Base-by-base conservation (phyloP, 257 asterid species). In the Solanum sejunctum region DNA sequence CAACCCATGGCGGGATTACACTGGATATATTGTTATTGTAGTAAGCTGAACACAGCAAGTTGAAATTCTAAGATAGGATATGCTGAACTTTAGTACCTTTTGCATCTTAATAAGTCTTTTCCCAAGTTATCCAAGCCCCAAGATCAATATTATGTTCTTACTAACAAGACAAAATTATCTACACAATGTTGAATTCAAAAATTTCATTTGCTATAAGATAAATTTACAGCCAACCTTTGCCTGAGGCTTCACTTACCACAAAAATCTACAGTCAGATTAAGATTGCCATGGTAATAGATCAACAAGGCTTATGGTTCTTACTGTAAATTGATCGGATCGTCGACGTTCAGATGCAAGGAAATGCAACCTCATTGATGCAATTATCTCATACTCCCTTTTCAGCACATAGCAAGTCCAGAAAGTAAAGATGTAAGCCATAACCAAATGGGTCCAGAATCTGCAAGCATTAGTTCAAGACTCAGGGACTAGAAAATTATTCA, bases 361-460 rank as follows among this genome's bases (percentile, higher is more conserved):
- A 87, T 96, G 94, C 86, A 96, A 85, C 87, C 99, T 97, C 99
- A 96, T 91, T 84, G 90, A 49, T 61, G 98, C 93, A 88, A 96
- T 72, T 18, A 64, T 87, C 87, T 79, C 96, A 71, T 96, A 96
- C 92, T 94, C 99, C 92, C 92, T 94, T 87, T 80, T 56, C 89
- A 96, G 88, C 63, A 89, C 87, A 89, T 91, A 94, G 88, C 96
- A 94, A 60, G 98, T 93, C 99, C 99, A 96, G 85, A 94, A 85
- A 69, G 98, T 92, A 84, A 96, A 92, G 81, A 86, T 92, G 90
- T 96, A 96, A 67, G 99, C 97, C 97, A 94, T 91, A 77, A 94
- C 90, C 69, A 96, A 70, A 87, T 96, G 98, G 87, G 97, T 88
- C 98, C 99, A 96, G 84, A 96, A 94, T 93, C 98, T 96, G 95